Evolutionary conservation across 2,329 filamentous ascomycete species (phyloP), one percentile per base, ranked within the genome.

Genomic region (Juglanconis juglandina): DNA sequence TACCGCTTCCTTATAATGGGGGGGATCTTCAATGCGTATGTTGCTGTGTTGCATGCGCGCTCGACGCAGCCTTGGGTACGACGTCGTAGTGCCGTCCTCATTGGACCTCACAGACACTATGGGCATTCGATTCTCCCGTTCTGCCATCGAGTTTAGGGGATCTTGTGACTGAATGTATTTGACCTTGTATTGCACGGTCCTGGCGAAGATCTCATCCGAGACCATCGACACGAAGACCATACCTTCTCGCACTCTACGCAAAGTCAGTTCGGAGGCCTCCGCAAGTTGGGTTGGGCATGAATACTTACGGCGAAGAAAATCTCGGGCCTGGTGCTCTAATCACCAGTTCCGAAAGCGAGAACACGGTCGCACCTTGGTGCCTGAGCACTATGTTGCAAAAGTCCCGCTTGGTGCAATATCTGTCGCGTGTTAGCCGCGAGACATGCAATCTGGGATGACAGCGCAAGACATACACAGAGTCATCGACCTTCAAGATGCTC

Each of bases 151-250:
- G 64, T 63, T 48, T 64, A 69, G 59, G 56, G 67, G 59, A 61
- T 66, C 50, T 68, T 62, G 50, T 69, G 69, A 17, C 2, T 63
- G 64, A 2, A 77, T 73, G 67, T 89, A 91, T 66, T 88, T 85
- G 33, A 94, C 87, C 66, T 91, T 85, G 71, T 94, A 94, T 62
- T 87, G 82, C 6, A 89, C 83, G 10, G 91, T 95, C 60, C 88
- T 83, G 24, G 80, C 83, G 48, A 95, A 76, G 1, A 95, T 77
- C 62, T 95, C 88, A 66, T 96, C 87, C 42, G 87, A 84, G 46
- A 87, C 84, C 93, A 97, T 96, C 50, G 91, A 85, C 34, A 98
- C 83, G 70, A 97, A 97, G 1, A 98, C 85, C 82, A 97, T 88
- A 49, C 95, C 94, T 81, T 96, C 90, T 74, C 94, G 88, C 56